Base-by-base conservation (phyloP, 805 yeast genomes). In the Yarrowia porcina region DNA sequence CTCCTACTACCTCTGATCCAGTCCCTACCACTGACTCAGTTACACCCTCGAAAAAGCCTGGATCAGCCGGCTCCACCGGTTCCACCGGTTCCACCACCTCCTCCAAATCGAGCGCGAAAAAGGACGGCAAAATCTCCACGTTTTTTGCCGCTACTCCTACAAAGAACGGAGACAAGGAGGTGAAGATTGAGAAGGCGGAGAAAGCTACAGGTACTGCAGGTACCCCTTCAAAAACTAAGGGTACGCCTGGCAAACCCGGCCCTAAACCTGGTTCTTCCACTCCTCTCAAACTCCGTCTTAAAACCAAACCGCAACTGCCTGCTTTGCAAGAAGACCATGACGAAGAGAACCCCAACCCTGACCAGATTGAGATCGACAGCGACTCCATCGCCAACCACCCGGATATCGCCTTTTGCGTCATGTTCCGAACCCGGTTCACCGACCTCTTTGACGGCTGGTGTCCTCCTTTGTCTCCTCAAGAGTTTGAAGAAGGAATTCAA, bases 401-500 rank as follows among this genome's bases (percentile, higher is more conserved):
- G 2, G 67, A 64, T 25, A 66, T 74, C 1, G 75, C 76, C 17
- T 69, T 70, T 49, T 21, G 71, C n/a, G 75, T 73, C 36, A 63
- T 67, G 65, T 69, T 73, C 47, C 68, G 66, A 27, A 64, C 67
- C 5, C 64, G 66, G 35, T 73, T 73, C 64, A 47, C 64, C 23
- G 65, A 67, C 11, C 64, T 72, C 9, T 76, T 74, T 54, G 66
- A 64, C 12, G 79, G 73, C 23, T 65, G 59, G 59, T 52, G 73
- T 25, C 71, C 75, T 9, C 70, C 70, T 21, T 50, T 75, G 13
- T 73, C 75, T 1, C 80, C 80, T 13, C 79, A 75, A 65, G 80
- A 77, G 56, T 61, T 77, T n/a, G 80, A 77, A 60, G 72, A 67
- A 17, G 78, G 78, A 7, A 61, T 69, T 1, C 47, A 64, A 17